Conservation (phyloP, 2,329 filamentous ascomycete species). For the Cordyceps militaris region DNA sequence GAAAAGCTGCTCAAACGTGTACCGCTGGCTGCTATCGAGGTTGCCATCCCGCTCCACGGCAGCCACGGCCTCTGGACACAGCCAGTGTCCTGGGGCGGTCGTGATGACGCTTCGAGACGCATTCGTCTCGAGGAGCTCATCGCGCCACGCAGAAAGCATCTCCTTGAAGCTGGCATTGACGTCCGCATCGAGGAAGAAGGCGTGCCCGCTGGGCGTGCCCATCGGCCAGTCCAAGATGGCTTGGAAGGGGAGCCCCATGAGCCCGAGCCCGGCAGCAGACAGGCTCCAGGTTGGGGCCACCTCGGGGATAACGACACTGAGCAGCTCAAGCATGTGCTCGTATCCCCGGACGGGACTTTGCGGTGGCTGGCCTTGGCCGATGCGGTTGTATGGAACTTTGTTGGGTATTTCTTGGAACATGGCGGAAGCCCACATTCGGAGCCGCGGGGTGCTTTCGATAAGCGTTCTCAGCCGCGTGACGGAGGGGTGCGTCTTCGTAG, state of each 20-base stretch:
- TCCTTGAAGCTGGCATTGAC: conserved; percentile 46
- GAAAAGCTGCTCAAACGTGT: conserved; percentile 18
- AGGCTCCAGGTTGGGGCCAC: conserved; percentile 18
- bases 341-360: conserved; percentile 16
- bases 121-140: conserved; percentile 21
- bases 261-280: conserved; percentile 21
- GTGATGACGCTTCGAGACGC: conserved; percentile 14
- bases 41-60: conserved; percentile 18
- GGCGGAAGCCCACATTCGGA: conserved; percentile 20
- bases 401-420: conserved; percentile 20
- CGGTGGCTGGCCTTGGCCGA: conserved; percentile 7
- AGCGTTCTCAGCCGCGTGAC: conserved; percentile 4
- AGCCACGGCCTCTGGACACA: conserved; percentile 14
- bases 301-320: conserved; percentile 15
- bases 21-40: background rate
- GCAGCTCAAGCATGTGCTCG: conserved; percentile 19
- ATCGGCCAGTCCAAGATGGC: conserved; percentile 54
- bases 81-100: conserved; percentile 15
- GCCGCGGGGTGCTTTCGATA: conserved; percentile 15
- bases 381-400: conserved; percentile 17
- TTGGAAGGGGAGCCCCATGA: conserved; percentile 50
- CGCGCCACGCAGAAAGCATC: conserved; percentile 40
- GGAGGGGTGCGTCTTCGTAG: background rate
- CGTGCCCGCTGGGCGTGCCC: conserved; percentile 46
- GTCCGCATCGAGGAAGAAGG: conserved; percentile 44